Percentiles rank a stretch among this genome's conserved stretches.
Evolutionary conservation across 202 grass and related monocot genomes (phyloP).

Genomic region (Brachypodium distachyon): DNA sequence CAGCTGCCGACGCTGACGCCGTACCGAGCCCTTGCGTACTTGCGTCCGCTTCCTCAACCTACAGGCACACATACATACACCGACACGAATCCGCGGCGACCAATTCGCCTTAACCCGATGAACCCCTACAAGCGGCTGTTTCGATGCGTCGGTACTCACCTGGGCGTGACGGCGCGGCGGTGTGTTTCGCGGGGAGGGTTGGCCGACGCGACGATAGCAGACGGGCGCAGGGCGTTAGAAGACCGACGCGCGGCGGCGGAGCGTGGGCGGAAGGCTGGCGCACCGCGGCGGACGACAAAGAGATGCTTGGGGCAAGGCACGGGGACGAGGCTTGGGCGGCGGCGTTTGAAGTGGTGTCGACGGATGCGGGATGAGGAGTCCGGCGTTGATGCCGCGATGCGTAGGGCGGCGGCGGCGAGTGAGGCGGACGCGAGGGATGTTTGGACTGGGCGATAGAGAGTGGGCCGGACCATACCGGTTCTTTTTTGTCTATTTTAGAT

Average conservation of each 20-base stretch:
- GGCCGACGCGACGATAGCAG: background rate
- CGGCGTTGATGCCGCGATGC: too few species aligned
- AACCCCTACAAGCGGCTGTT: background rate
- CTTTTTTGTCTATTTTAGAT: too few species aligned
- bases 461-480: too few species aligned
- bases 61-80: background rate
- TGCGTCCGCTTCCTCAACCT: constrained; percentile 33
- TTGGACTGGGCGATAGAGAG: too few species aligned
- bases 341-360: too few species aligned
- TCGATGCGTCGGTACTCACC: background rate
- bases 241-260: background rate
- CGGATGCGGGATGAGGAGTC: too few species aligned
- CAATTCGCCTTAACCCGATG: background rate
- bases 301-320: constrained; percentile 15
- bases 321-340: constrained; percentile 27
- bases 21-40: background rate
- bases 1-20: background rate
- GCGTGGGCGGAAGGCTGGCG: constrained; percentile 4
- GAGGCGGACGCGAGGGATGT: too few species aligned
- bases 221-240: background rate
- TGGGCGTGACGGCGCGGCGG: constrained; percentile 17
- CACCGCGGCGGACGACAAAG: constrained; percentile 18
- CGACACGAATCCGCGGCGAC: constrained; percentile 6
- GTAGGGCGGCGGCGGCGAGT: too few species aligned
- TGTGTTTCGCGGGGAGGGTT: constrained; percentile 23